These are phyloP conservation scores for Adenanthera pavonina DNA, from an alignment of 306 rosid species.

Conservation along the genomic window DNA sequence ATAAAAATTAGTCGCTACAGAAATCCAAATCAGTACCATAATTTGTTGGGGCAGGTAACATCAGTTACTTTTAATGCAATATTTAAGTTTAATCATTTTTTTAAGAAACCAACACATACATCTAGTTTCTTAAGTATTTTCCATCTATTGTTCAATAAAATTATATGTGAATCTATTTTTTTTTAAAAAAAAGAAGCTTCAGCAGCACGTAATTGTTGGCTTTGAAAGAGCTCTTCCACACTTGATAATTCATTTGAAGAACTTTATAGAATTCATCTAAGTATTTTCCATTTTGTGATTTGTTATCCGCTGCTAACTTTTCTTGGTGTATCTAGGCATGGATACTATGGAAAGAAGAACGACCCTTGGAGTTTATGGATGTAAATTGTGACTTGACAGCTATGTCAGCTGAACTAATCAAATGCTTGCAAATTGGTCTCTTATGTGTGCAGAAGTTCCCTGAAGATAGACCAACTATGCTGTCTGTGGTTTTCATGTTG, in stretches of 20 bases:
- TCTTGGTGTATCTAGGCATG: slow-evolving; percentile 35
- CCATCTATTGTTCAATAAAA: background rate
- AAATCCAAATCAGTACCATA: slow-evolving; percentile 19
- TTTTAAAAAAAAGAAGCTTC: background rate
- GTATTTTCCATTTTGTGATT: background rate
- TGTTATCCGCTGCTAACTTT: background rate
- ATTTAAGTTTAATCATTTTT: background rate
- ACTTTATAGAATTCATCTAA: background rate
- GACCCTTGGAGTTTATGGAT: slow-evolving; percentile 40
- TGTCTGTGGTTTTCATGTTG: slow-evolving; percentile 50
- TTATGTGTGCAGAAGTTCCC: slow-evolving; percentile 51
- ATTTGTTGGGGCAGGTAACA: slow-evolving; percentile 42
- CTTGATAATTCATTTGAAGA: background rate
- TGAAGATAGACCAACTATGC: slow-evolving; percentile 54
- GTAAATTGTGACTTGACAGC: background rate
- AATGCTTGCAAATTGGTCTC: slow-evolving; percentile 57
- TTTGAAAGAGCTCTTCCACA: background rate
- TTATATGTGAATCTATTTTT: background rate
- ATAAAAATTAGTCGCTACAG: slow-evolving; percentile 35
- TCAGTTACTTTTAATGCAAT: background rate
- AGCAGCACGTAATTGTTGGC: background rate
- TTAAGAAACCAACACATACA: background rate
- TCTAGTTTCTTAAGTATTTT: background rate
- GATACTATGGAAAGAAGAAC: slow-evolving; percentile 40
- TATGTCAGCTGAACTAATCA: slow-evolving; percentile 36